Conservation (phyloP, 768 basidiomycete species). For the Russula sp. region DNA sequence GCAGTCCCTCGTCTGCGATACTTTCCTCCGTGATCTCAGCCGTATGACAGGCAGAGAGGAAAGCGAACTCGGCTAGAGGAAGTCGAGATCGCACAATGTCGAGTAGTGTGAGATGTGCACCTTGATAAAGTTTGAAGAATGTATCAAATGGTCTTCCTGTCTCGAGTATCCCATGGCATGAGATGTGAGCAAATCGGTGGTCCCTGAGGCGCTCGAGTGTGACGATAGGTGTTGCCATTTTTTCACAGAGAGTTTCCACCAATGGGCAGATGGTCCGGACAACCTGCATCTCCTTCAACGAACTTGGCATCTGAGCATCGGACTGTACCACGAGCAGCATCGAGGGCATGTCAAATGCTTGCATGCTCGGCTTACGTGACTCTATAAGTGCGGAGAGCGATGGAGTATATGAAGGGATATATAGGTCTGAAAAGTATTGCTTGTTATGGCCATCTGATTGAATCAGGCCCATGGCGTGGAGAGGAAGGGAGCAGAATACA, state of each 20-base stretch:
- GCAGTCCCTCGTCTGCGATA: no score
- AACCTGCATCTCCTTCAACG: background rate
- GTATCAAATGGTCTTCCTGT: background rate
- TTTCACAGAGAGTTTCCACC: background rate
- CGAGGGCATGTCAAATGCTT: conserved; percentile 10
- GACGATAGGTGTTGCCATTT: background rate
- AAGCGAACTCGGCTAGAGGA: no score
- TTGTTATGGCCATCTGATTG: background rate
- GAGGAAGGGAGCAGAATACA: background rate
- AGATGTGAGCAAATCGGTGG: background rate
- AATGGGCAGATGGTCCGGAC: background rate
- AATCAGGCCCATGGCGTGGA: background rate
- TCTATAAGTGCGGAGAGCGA: background rate
- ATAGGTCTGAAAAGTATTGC: background rate
- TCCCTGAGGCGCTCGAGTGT: background rate
- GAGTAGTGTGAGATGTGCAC: no score
- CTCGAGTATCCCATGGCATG: background rate
- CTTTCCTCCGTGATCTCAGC: no score
- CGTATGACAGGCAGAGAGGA: no score
- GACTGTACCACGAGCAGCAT: background rate
- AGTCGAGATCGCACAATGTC: no score
- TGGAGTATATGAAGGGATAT: background rate
- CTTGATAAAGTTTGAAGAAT: background rate
- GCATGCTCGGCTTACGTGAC: conserved; percentile 22
- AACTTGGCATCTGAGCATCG: background rate